Base-by-base conservation (phyloP, 345 rosid species). In the Hibiscus syriacus region DNA sequence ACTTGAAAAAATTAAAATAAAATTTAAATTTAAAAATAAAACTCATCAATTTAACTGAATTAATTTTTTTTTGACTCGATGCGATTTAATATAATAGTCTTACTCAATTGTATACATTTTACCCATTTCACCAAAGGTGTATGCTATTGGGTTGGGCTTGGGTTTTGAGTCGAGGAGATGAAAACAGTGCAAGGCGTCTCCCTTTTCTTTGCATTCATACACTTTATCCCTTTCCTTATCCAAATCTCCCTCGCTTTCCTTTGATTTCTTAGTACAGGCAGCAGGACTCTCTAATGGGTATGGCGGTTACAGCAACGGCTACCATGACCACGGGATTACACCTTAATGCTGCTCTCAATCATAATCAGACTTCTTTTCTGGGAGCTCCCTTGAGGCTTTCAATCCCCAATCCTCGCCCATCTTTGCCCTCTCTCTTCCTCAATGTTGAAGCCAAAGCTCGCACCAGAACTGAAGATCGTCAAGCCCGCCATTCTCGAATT, bases 401-500 rank as follows among this genome's bases (percentile, higher is more conserved):
- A 2, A 0, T 38, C 52, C 12, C 61, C 16, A 38, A n/a, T 14
- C 53, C 36, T 38, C 49, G 61, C 65, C 81, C 72, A 6, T 72
- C 69, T 8, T 72, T 61, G 32, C 70, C 70, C 27, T 65, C 83
- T 56, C 54, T 8, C 34, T 27, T 14, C 20, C 36, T 83, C 78
- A 75, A 77, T 1, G 71, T 93, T n/a, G 83, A 81, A 79, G 86
- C 99, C 61, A 89, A 84, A 75, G 64, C 81, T 80, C 74, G 72
- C 70, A 87, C 90, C 74, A 80, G 95, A 49, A 79, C 70, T 11
- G 90, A 90, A 41, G 84, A 94, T 80, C 69, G 97, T 69, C 76
- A 75, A 20, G 97, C 99, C 55, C 96, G 97, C 68, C 99, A 94
- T 73, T 25, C 79, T 66, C 97, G 96, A 29, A 70, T 94, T 82